Evolutionary conservation across 164 flowering plant genomes (phyloP), one percentile per base, ranked within the genome.

Genomic region (Cinnamomum chago): DNA sequence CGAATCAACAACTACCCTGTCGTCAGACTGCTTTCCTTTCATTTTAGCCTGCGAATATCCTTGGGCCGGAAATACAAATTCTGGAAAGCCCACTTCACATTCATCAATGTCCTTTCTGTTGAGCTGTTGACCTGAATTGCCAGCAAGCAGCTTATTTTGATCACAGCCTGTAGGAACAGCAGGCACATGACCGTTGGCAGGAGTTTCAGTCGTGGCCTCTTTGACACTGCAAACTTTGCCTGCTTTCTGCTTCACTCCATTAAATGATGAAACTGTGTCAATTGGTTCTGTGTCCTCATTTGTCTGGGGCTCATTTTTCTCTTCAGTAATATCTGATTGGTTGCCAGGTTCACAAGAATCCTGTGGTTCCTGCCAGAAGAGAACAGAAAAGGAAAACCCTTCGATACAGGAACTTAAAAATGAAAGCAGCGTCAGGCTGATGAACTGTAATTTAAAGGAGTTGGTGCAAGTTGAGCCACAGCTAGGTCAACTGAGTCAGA

Each of bases 301-400:
- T 25, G 81, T 68, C 78, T 82, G 81, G 24, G 75, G 65, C 62
- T 90, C 94, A 70, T 88, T 87, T 73, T 83, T 83, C 75, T 94
- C 97, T 77, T 91, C 93, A 11, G 92, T 90, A 28, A 88, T 79
- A 78, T 94, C 97, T 35, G 95, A 92, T 58, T 84, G 89, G 80
- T 83, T 92, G 62, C 90, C 94, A 62, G 84, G 95, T 78, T 92
- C 95, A 76, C 83, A 82, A 25, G 91, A 87, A 82, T 91, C 98
- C 98, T 92, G 75, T 18, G 58, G 30, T 50, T 24, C 33, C 20
- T 68, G 62, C 9, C 62, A 52, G 27, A 24, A 12, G 24, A 68
- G n/a, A 55, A 55, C 60, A 55, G 60, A 0, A 40, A 30, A 17
- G 58, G 58, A 20, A 3, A 55, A 55, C 47, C 47, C 11, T 40